A percentile compares a stretch with the other conserved stretches of the same genome.
phyloP scores from a whole-genome alignment of 495 filamentous ascomycete species.

The Penicillium manginii region DNA sequence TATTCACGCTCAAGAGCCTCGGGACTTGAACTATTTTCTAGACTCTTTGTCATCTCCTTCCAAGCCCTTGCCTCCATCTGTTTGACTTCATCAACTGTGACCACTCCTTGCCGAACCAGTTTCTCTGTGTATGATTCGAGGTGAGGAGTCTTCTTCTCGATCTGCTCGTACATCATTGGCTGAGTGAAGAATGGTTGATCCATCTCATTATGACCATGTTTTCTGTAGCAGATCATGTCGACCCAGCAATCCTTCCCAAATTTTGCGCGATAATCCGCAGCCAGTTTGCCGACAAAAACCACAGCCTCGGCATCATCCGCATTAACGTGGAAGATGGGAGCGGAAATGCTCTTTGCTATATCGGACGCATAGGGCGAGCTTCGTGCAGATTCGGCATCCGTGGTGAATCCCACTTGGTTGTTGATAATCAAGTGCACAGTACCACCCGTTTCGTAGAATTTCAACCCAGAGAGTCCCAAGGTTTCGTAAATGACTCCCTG shows the following conservation, averaged over 20 bases:
- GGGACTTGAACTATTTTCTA: conserved; percentile 94
- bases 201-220: conserved; percentile 98
- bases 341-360: conserved; percentile 97
- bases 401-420: conserved; percentile 99
- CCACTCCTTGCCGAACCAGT: conserved; percentile 85
- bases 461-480: conserved; percentile 93
- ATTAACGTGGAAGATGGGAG: conserved; percentile 98
- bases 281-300: conserved; percentile 96
- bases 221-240: conserved; percentile 98
- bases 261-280: conserved; percentile 94
- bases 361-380: conserved; percentile 99
- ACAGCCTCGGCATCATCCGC: conserved; percentile 97
- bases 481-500: conserved; percentile 99
- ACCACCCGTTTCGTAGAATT: conserved; percentile 94
- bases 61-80: conserved; percentile 99
- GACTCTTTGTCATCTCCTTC: conserved; percentile 97
- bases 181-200: conserved; percentile 99
- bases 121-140: conserved; percentile 87
- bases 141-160: conserved; percentile 74
- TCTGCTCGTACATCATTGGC: conserved; percentile 98
- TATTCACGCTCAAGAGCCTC: conserved; percentile 95
- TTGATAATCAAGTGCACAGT: conserved; percentile 98
- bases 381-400: conserved; percentile 93
- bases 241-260: conserved; percentile 97
- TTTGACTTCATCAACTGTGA: conserved; percentile 96